Conservation (phyloP, 768 basidiomycete genomes). For the Cubamyces lactineus region DNA sequence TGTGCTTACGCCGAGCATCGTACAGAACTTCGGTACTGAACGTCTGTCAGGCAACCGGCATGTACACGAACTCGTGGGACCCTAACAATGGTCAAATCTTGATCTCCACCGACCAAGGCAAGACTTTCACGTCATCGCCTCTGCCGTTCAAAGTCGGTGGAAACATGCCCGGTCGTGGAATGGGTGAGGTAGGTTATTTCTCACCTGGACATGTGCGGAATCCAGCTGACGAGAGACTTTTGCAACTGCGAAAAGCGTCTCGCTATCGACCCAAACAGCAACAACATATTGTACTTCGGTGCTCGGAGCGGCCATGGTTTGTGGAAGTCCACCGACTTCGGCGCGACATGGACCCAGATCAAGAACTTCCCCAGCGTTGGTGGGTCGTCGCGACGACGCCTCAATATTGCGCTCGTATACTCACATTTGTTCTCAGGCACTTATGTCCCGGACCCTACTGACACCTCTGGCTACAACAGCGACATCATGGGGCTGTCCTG, state of each 20-base stretch:
- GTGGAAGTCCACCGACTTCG: slow-evolving; percentile 67
- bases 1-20: not conserved
- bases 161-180: slow-evolving; percentile 71
- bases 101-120: slow-evolving; percentile 59
- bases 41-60: slow-evolving; percentile 50
- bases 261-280: slow-evolving; percentile 63
- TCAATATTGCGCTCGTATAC: not conserved
- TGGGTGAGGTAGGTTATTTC: slow-evolving; percentile 51
- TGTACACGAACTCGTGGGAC: slow-evolving; percentile 66
- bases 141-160: slow-evolving; percentile 71
- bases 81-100: slow-evolving; percentile 67
- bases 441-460: slow-evolving; percentile 55
- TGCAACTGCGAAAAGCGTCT: slow-evolving; percentile 47
- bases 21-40: not conserved
- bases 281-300: slow-evolving; percentile 64
- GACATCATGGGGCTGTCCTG: slow-evolving; percentile 53
- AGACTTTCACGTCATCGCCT: slow-evolving; percentile 53
- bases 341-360: slow-evolving; percentile 62
- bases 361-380: slow-evolving; percentile 60
- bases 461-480: slow-evolving; percentile 45
- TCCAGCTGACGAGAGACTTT: not conserved
- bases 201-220: not conserved
- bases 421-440: slow-evolving; percentile 41
- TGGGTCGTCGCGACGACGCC: slow-evolving; percentile 27
- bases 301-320: slow-evolving; percentile 66